A percentile compares a stretch with the other conserved stretches of the same genome.
phyloP scores from a whole-genome alignment of 257 asterid genomes.

The Solanum etuberosum region DNA sequence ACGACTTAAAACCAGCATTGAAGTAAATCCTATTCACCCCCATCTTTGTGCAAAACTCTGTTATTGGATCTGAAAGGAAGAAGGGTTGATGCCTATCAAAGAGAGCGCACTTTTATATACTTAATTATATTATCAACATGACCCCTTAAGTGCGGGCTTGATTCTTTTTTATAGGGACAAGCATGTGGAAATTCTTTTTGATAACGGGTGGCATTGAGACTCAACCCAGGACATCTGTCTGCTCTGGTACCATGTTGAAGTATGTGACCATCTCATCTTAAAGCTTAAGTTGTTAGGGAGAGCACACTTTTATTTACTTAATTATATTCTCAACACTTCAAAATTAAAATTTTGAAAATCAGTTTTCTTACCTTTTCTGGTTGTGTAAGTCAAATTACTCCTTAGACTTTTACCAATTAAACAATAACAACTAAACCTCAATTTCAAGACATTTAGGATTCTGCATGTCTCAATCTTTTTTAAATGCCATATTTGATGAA shows the following conservation, averaged over 20 bases:
- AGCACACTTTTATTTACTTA: not conserved
- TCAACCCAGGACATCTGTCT: not conserved
- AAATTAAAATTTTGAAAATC: not conserved
- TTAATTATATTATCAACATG: not conserved
- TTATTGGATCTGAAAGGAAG: not conserved
- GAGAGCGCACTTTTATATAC: not conserved
- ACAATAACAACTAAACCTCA: not conserved
- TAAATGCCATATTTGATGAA: not conserved
- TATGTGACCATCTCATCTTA: not conserved
- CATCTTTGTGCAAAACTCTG: not conserved
- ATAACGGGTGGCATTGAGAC: not conserved
- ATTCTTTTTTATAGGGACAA: not conserved
- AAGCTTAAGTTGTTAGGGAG: not conserved
- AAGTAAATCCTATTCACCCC: not conserved
- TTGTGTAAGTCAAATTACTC: not conserved
- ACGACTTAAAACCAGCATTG: not conserved
- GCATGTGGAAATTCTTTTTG: not conserved
- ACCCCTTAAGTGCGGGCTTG: not conserved
- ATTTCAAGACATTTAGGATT: not conserved
- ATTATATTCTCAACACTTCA: not conserved
- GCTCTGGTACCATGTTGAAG: not conserved
- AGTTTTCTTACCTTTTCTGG: not conserved
- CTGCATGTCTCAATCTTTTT: not conserved
- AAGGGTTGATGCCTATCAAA: not conserved
- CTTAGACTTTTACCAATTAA: not conserved